Evolutionary conservation across 116 monocot species (phyloP).

Genomic region (Trichopus zeylanicus): DNA sequence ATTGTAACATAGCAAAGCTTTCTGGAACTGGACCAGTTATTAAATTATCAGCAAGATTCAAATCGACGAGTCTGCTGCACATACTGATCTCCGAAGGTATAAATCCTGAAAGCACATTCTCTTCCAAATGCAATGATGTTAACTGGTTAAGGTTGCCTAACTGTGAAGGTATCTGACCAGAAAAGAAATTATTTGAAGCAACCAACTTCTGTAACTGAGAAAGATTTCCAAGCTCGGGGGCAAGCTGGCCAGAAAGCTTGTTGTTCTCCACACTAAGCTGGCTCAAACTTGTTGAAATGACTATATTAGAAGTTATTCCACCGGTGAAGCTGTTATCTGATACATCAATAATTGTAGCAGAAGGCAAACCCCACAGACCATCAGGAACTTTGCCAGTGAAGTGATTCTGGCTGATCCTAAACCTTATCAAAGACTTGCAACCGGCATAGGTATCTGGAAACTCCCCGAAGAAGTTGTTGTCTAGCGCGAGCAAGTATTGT

Average conservation of each 20-base stretch:
- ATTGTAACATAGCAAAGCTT: constrained; percentile 31
- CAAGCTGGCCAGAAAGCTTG: constrained; percentile 56
- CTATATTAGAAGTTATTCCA: constrained; percentile 60
- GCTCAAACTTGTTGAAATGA: constrained; percentile 42
- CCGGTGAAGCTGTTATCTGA: constrained; percentile 63
- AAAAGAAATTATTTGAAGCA: constrained; percentile 61
- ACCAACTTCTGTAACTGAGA: constrained; percentile 50
- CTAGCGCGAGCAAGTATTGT: constrained; percentile 65
- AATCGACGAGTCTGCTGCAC: constrained; percentile 59
- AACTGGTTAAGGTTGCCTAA: constrained; percentile 47
- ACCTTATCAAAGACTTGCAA: constrained; percentile 66
- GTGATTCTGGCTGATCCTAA: constrained; percentile 66
- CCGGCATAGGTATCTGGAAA: constrained; percentile 59
- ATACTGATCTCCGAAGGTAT: constrained; percentile 59
- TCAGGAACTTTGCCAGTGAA: constrained; percentile 45
- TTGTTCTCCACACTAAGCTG: constrained; percentile 80
- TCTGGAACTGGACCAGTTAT: constrained; percentile 58
- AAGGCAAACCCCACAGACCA: constrained; percentile 71
- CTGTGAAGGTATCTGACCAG: constrained; percentile 55
- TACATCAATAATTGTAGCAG: constrained; percentile 67
- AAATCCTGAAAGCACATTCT: constrained; percentile 48
- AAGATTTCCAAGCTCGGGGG: constrained; percentile 56
- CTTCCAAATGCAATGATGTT: constrained; percentile 70
- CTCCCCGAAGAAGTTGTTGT: constrained; percentile 72
- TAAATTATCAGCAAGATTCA: constrained; percentile 67